Evolutionary conservation across 441 rosid species (phyloP), one percentile per base, ranked within the genome.

Genomic region (Brassica balearica): DNA sequence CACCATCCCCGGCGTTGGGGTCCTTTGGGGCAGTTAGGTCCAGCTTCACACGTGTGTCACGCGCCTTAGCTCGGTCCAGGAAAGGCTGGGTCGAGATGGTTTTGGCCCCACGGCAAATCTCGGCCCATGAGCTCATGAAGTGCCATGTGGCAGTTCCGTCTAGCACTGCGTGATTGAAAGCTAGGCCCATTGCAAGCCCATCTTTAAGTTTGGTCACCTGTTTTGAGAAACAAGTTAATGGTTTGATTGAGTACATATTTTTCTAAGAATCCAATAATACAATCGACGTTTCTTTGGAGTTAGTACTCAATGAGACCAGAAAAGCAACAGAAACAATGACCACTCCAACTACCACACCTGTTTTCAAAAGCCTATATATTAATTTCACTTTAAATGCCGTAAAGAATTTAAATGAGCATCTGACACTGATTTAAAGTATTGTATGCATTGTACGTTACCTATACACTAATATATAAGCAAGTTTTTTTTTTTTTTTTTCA

Each of bases 61-160:
- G 90, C 34, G 87, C 84, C 80, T 93, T 90, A 11, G 93, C 80
- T 29, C 99, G 88, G 23, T 93, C 90, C 2, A 95, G 91, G 85
- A 89, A 92, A 0, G 85, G 88, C 25, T 84, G 71, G 67, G 84
- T 71, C 0, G 95, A 69, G 62, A 82, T 68, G 6, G 89, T 67
- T 4, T 81, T 55, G 38, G 85, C 46, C 29, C 98, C 95, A 4
- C 69, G 67, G 73, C 97, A 90, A 38, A 84, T 65, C 76, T 88
- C 83, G 19, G 99, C 96, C 99, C 99, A 95, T 4, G 97, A 81
- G 73, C 88, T 87, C 97, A 95, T 86, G 85, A 95, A 95, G 62
- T 95, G 99, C 99, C 99, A 95, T 59, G 99, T 95, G 72, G 97
- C 84, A 14, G 87, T 88, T 0, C 97, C 99, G 60, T 93, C 99